Base-by-base conservation (phyloP, 2,329 filamentous ascomycete genomes). In the Beauveria caledonica region DNA sequence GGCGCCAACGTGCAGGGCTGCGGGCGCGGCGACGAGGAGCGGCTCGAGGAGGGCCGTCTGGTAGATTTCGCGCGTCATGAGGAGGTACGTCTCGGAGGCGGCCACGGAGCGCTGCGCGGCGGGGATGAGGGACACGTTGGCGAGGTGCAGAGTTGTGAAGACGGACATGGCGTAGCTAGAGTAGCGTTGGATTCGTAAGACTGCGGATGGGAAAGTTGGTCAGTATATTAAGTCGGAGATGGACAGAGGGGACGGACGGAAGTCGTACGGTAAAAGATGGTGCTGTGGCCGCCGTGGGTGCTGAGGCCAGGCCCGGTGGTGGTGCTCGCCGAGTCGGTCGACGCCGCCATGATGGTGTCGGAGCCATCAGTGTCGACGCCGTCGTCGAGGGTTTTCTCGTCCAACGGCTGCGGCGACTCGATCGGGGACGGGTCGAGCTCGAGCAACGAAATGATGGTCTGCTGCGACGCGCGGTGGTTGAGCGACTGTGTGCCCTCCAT, bases 31-130 rank as follows among this genome's bases (percentile, higher is more conserved):
- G 62, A 97, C 84, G 63, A 97, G 80, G 21, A 95, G 76, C 3
- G 91, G 90, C 70, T 97, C 92, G 56, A 88, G 80, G 17, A 90
- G 77, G 2, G 87, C 81, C 1, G 90, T 92, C 73, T 97, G 93
- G 77, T 97, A 97, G 72, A 94, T 86, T 53, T 95, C 92, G 63
- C 93, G 86, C 29, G 92, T 92, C 72, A 96, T 89, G 64, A 97
- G 87, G 53, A 97, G 86, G 73, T 92, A 96, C 54, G 86, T 86
- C 71, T 97, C 92, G 62, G 89, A 89, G 57, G 85, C 82, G 9
- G 87, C 77, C 7, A 94, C 83, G 50, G 88, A 90, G 61, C 80
- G 83, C 45, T 89, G 90, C 54, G 86, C 67, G 42, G 94, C 83
- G 0, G 91, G 92, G 64, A 95, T 87, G 48, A 96, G 72, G 8